phyloP scores from a whole-genome alignment of 331 rosid genomes.

The Rosa hybrid region DNA sequence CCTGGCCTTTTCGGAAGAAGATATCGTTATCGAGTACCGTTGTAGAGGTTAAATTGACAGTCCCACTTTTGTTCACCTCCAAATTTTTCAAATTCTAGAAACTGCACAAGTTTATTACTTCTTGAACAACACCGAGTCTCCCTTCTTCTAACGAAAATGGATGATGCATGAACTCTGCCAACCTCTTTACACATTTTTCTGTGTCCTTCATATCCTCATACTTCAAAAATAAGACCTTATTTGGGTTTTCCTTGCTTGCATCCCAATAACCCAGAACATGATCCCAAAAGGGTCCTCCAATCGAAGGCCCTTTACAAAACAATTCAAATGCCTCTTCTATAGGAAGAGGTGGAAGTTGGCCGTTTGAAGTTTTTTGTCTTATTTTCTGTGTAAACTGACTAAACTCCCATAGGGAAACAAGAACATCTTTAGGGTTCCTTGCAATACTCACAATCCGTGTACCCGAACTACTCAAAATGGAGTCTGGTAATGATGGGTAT shows the following conservation, averaged over 20 bases:
- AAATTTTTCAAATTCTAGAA: conserved; percentile 11
- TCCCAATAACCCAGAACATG: conserved; percentile 22
- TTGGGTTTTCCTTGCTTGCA: conserved; percentile 11
- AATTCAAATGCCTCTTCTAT: conserved; percentile 14
- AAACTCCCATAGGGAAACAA: conserved; percentile 26
- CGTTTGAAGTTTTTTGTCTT: neutral
- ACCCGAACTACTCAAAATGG: neutral
- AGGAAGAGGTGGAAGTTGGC: neutral
- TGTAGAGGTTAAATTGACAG: neutral
- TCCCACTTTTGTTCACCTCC: conserved; percentile 23
- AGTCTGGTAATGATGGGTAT: conserved; percentile 19
- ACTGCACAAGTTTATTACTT: conserved; percentile 14
- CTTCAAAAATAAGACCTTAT: conserved; percentile 13
- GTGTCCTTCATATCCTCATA: conserved; percentile 20
- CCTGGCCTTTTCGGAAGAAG: neutral
- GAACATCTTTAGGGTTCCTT: conserved; percentile 30
- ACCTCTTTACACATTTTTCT: neutral
- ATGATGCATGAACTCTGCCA: conserved; percentile 17
- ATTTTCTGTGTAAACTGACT: neutral
- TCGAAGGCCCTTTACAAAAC: conserved; percentile 13
- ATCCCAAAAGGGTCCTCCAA: conserved; percentile 24
- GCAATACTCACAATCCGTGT: conserved; percentile 22
- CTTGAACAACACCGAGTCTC: neutral
- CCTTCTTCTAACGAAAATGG: conserved; percentile 23
- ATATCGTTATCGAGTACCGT: neutral